Evolutionary conservation across 768 basidiomycete species (phyloP), one percentile per base, ranked within the genome.

Genomic region (Galerina sulciceps): DNA sequence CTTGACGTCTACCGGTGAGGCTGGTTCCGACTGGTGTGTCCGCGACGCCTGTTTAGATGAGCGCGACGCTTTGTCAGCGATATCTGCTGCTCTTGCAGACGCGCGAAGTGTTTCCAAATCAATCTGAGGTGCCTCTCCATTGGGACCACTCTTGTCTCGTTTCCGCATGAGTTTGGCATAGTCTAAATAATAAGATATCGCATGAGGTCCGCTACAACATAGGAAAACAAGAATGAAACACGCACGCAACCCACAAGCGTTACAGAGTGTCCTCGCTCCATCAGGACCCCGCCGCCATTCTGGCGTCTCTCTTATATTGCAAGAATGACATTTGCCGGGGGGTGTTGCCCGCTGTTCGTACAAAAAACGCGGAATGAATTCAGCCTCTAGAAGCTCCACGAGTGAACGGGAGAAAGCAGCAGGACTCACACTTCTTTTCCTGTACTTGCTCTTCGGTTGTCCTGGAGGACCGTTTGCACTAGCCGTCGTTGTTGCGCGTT

Each of bases 211-310:
- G 41, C 22, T 55, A 38, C 50, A 58, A 18, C 51, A 23, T 22
- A 50, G 40, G 18, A 54, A 15, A 17, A 35, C 57, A 43, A n/a
- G 31, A 50, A 59, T 49, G 53, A 52, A 60, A 35, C 34, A 86
- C 89, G 70, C 71, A 93, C 91, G 91, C 64, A 93, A 74, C 34
- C 91, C 91, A 73, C 91, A 93, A 42, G 91, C 91, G 70, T 93
- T 93, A 69, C 91, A 93, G 65, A 93, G 69, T 8, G 91, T 93
- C 67, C 91, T 76, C 22, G 91, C 91, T 4, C 91, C 91, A 67
- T 93, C 91, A 2, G 91, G 91, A 14, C 91, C 91, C 22, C 91
- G 83, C 53, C 91, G 75, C 91, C 91, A 93, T 71, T 93, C 91
- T n/a, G 91, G 91, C 4, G 91, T 93, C 69, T 93, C 91, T 58